Evolutionary conservation across 1,284 basidiomycete genomes (phyloP).

Genomic region (Apiotrichum veenhuisii): DNA sequence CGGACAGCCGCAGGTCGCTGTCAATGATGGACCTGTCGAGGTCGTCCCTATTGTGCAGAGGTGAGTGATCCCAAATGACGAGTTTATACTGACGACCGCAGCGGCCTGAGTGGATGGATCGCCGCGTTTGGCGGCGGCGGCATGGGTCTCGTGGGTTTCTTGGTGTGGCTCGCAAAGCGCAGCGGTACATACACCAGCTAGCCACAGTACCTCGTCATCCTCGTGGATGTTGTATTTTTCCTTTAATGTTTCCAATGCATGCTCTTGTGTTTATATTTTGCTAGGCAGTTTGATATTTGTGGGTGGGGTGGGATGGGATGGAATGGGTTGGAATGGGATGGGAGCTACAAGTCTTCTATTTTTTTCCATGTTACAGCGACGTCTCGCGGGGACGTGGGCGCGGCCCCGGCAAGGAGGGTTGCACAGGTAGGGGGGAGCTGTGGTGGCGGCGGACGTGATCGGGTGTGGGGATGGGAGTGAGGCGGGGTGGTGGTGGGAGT

Average conservation of each 20-base stretch:
- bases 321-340: too few relatives aligned
- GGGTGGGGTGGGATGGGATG: too few relatives aligned
- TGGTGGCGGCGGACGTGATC: not conserved
- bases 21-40: not conserved
- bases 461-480: not conserved
- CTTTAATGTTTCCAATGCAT: not conserved
- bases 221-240: too few relatives aligned
- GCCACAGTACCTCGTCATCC: too few relatives aligned
- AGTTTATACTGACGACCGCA: constrained; percentile 11
- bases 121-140: constrained; percentile 38
- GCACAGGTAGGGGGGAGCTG: not conserved
- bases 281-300: not conserved
- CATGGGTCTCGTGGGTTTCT: constrained; percentile 14
- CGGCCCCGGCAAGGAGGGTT: not conserved
- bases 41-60: constrained; percentile 32
- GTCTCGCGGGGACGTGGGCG: not conserved
- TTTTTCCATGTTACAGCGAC: not conserved
- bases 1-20: not conserved
- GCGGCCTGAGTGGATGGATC: constrained; percentile 35
- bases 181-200: too few relatives aligned
- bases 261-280: not conserved
- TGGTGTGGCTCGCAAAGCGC: not conserved
- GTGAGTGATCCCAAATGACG: constrained; percentile 28
- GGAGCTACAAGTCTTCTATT: not conserved
- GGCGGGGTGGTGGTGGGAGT: not conserved